Evolutionary conservation across 208 protist species (phyloP).

Genomic region (Trypanosoma vivax): DNA sequence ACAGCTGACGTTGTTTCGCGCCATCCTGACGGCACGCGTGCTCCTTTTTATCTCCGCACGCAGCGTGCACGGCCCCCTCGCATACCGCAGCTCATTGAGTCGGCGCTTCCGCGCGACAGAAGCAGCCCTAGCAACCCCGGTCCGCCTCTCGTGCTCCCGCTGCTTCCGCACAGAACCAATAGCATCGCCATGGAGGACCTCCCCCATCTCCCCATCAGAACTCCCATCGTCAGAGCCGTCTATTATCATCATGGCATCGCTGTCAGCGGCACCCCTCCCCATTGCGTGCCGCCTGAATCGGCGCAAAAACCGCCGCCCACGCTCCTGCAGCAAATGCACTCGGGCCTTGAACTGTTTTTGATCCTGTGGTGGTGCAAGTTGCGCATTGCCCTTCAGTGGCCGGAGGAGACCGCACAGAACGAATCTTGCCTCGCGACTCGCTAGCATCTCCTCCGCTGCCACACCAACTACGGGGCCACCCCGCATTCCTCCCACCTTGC

Average conservation of each 20-base stretch:
- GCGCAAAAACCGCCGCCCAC: not conserved
- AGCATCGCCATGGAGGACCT: not conserved
- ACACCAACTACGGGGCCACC: not conserved
- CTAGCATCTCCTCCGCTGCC: slow-evolving; percentile 9
- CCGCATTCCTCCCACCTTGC: not conserved
- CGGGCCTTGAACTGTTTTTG: slow-evolving; percentile 4
- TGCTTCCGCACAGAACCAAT: not conserved
- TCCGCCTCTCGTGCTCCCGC: not conserved
- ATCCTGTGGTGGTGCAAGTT: not conserved
- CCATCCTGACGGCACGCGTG: not conserved
- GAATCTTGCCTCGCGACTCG: slow-evolving; percentile 1
- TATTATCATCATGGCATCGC: not conserved
- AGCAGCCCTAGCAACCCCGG: not conserved
- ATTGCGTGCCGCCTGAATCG: not conserved
- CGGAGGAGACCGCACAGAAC: not conserved
- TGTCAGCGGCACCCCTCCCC: not conserved
- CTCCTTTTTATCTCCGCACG: slow-evolving; percentile 13
- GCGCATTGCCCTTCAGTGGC: not conserved
- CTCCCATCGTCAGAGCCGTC: slow-evolving; percentile 6
- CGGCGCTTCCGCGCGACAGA: not conserved
- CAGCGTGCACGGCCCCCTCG: not conserved
- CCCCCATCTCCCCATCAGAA: not conserved
- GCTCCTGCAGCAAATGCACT: slow-evolving; percentile 13
- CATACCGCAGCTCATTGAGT: not conserved
- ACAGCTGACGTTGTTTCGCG: not conserved